These are phyloP conservation scores for Hygrophorus pudorinus DNA, from an alignment of 768 basidiomycete genomes.

Conservation along the genomic window DNA sequence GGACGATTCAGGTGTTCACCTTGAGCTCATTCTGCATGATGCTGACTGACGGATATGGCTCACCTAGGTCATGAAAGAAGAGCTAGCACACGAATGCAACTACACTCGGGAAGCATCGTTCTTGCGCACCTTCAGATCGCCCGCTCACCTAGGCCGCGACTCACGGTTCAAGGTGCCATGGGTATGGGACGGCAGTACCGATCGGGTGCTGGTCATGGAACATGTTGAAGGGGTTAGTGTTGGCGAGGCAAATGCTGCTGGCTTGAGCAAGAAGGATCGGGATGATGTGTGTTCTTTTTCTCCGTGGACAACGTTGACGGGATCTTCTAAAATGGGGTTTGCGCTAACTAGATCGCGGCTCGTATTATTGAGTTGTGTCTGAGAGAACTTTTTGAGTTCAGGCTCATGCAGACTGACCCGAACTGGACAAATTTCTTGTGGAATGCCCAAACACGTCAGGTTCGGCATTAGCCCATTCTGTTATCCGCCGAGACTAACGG, in stretches of 20 bases:
- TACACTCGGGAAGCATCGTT: conserved; percentile 78
- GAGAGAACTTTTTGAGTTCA: conserved; percentile 82
- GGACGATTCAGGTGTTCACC: conserved; percentile 60
- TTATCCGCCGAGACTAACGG: neutral
- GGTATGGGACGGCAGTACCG: conserved; percentile 76
- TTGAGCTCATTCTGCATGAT: neutral
- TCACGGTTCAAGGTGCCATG: conserved; percentile 74
- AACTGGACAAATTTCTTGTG: conserved; percentile 98
- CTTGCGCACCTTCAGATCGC: conserved; percentile 47
- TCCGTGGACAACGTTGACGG: neutral
- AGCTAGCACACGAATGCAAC: conserved; percentile 88
- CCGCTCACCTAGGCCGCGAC: conserved; percentile 43
- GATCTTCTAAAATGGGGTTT: neutral
- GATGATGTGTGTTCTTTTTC: conserved; percentile 45
- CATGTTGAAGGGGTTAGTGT: conserved; percentile 72
- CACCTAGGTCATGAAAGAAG: conserved; percentile 71
- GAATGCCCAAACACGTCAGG: conserved; percentile 57
- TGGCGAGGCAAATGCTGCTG: conserved; percentile 47
- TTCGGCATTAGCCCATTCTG: conserved; percentile 14
- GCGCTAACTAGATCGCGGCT: conserved; percentile 77
- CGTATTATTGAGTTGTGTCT: conserved; percentile 80
- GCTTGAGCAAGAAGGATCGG: conserved; percentile 53
- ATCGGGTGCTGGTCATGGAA: conserved; percentile 85
- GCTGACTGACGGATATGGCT: neutral
- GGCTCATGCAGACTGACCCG: conserved; percentile 96